Evolutionary conservation across 345 rosid species (phyloP).

Genomic region (Populus nigra): DNA sequence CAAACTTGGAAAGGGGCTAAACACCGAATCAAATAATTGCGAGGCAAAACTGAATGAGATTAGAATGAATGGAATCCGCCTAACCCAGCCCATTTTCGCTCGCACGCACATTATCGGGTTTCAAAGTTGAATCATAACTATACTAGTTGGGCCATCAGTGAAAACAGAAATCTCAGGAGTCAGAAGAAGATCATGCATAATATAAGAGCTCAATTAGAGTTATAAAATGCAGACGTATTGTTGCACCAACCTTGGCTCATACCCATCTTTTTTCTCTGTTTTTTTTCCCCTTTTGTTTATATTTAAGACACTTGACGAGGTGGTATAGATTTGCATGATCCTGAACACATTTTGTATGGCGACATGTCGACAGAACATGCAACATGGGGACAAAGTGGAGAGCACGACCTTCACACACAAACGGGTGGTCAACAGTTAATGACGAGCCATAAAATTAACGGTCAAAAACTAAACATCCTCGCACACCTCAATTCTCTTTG

Average conservation of each 20-base stretch:
- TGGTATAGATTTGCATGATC: not conserved
- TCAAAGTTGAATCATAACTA: too few relatives aligned
- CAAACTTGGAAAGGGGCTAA: too few relatives aligned
- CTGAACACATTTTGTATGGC: not conserved
- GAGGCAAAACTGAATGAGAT: too few relatives aligned
- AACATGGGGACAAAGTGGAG: not conserved
- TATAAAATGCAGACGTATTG: not conserved
- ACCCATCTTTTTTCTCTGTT: not conserved
- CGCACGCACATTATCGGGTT: too few relatives aligned
- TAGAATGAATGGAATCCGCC: too few relatives aligned
- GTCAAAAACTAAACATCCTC: not conserved
- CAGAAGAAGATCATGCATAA: not conserved
- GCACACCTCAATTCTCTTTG: not conserved
- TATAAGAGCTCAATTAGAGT: not conserved
- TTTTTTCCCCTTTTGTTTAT: too few relatives aligned
- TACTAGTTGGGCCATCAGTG: too few relatives aligned
- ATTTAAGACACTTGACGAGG: too few relatives aligned
- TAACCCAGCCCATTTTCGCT: too few relatives aligned
- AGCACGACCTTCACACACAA: conserved; percentile 6
- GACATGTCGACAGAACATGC: not conserved
- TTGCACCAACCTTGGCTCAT: not conserved
- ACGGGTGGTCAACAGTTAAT: conserved; percentile 7
- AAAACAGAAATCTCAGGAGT: not conserved
- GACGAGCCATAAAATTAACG: conserved; percentile 5
- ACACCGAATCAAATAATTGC: too few relatives aligned